phyloP scores from a whole-genome alignment of 306 rosid species.

The Lithocarpus polystachyus region DNA sequence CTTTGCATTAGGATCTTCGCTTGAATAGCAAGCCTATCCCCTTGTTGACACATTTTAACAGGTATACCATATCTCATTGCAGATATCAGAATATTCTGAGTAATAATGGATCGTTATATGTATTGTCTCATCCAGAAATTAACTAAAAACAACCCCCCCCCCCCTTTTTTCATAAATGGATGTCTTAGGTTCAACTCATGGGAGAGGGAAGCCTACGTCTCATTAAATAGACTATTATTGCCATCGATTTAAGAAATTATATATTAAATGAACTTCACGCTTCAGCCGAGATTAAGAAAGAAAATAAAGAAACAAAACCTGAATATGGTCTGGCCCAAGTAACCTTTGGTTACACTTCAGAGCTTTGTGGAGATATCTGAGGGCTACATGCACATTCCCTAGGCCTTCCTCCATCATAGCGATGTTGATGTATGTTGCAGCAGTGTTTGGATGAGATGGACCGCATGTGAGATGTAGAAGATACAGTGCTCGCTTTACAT shows the following conservation, averaged over 20 bases:
- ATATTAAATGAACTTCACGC: neutral
- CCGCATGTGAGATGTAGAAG: constrained; percentile 98
- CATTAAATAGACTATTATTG: neutral
- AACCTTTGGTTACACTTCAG: constrained; percentile 90
- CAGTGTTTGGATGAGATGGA: constrained; percentile 98
- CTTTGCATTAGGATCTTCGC: neutral
- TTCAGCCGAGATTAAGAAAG: constrained; percentile 11
- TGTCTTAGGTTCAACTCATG: neutral
- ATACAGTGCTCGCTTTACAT: constrained; percentile 95
- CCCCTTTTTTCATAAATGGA: too few species aligned
- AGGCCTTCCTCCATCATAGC: constrained; percentile 99
- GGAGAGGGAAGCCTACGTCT: neutral
- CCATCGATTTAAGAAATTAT: neutral
- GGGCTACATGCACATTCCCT: constrained; percentile 96
- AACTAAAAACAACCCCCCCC: neutral
- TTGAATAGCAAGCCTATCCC: neutral
- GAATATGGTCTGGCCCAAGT: constrained; percentile 96
- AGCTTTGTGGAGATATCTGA: constrained; percentile 98
- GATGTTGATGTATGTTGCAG: constrained; percentile 97
- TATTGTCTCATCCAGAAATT: too few species aligned
- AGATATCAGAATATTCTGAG: neutral
- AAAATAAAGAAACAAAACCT: constrained; percentile 52
- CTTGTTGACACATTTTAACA: neutral
- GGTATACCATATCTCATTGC: neutral
- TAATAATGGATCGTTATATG: too few species aligned